Base-by-base conservation (phyloP, 2,329 filamentous ascomycete species). In the Capronia epimyces region DNA sequence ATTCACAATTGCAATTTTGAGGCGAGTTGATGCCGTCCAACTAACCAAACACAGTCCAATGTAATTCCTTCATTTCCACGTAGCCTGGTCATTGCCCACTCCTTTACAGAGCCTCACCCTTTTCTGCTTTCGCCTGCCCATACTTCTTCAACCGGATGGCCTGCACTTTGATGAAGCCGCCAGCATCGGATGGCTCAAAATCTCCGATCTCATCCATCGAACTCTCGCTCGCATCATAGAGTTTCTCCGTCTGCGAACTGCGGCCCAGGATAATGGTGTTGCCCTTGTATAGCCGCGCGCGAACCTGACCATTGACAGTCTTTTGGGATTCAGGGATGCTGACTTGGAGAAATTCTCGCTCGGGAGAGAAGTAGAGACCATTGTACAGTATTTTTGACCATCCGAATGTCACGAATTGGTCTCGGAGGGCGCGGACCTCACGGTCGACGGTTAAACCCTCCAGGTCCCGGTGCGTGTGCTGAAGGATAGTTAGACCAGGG, bases 121-220 rank as follows among this genome's bases (percentile, higher is more conserved):
- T 52, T 41, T 67, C 67, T 13, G 62, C 63, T 63, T 70, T 70
- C 59, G 62, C 62, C 59, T 65, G 64, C 32, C 70, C 70, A 59
- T 71, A 74, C 63, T 73, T 73, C 69, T 72, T 72, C 48, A 72
- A 63, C 55, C 61, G 65, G 54, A 69, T 65, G 36, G 64, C 59
- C 48, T 63, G 60, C 31, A 71, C 66, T 53, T 64, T 66, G 63
- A 69, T 82, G 71, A 84, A 84, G 25, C 81, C 81, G 34, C 79
- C 83, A 36, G 82, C 84, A 63, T 85, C 83, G 53, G 72, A 72
- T 15, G 83, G 82, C 60, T 74, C 74, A 65, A 87, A 87, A 69
- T 82, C 79, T 60, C 78, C 82, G 59, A 87, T 77, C 59, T 81
- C 81, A 65, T 89, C 85, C 83, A 87, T 86, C 59, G 73, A 78